Conservation (phyloP, 306 rosid species). For the Corylus avellana region DNA sequence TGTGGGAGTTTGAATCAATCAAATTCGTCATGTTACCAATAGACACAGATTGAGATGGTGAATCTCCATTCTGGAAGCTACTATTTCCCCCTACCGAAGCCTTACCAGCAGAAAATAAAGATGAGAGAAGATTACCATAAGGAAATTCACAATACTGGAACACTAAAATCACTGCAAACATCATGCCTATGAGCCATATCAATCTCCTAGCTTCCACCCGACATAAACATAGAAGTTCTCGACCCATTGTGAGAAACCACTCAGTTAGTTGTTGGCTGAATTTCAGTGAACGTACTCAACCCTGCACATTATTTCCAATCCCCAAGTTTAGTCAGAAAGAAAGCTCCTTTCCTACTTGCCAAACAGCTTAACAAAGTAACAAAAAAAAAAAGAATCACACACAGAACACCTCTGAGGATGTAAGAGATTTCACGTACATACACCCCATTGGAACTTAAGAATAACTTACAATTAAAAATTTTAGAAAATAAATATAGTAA, state of each 20-base stretch:
- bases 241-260: constrained; percentile 54
- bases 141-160: constrained; percentile 61
- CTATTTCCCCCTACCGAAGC: constrained; percentile 23
- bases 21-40: constrained; percentile 20
- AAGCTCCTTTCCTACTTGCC: background rate
- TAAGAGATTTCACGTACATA: background rate
- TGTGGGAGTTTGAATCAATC: constrained; percentile 35
- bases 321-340: constrained; percentile 30
- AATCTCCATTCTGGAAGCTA: constrained; percentile 31
- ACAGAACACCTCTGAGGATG: background rate
- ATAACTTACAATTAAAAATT: background rate
- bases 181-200: constrained; percentile 49
- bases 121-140: constrained; percentile 31
- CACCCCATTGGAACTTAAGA: background rate
- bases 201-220: constrained; percentile 53
- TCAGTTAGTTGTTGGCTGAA: constrained; percentile 10
- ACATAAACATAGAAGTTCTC: constrained; percentile 36
- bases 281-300: constrained; percentile 37
- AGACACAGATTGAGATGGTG: constrained; percentile 25
- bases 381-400: constrained; percentile 8
- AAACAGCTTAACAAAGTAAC: background rate
- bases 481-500: no score
- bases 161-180: constrained; percentile 51
- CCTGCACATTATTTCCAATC: constrained; percentile 36
- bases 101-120: constrained; percentile 41